Percentiles rank a stretch among this genome's conserved stretches.
These are phyloP conservation scores for Globisporangium mamillatum DNA, from an alignment of 352 stramenopile species.

Conservation along the genomic window DNA sequence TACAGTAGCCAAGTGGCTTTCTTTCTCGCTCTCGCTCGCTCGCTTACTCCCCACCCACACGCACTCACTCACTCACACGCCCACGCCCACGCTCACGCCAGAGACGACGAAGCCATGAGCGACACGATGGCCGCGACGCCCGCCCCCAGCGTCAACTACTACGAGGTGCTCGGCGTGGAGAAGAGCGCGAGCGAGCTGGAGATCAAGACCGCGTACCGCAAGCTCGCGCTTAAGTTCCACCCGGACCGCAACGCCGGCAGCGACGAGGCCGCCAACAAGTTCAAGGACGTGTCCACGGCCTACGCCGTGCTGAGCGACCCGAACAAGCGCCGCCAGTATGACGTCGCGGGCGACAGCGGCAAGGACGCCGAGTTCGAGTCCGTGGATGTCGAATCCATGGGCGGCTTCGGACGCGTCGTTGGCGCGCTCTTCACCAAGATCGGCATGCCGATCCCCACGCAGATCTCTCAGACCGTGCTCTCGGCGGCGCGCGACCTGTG, in stretches of 20 bases:
- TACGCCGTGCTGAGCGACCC: slow-evolving; percentile 85
- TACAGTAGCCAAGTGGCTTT: not conserved
- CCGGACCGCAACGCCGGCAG: slow-evolving; percentile 85
- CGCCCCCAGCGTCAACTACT: slow-evolving; percentile 71
- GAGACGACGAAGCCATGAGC: slow-evolving; percentile 34
- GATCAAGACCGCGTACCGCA: slow-evolving; percentile 89
- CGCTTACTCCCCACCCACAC: no score
- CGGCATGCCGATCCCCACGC: slow-evolving; percentile 84
- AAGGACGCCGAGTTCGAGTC: slow-evolving; percentile 81
- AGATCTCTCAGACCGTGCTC: slow-evolving; percentile 84
- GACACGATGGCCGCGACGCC: slow-evolving; percentile 49
- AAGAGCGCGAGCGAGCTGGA: slow-evolving; percentile 86
- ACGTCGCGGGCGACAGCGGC: slow-evolving; percentile 66
- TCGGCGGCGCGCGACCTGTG: slow-evolving; percentile 74
- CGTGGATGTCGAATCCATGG: slow-evolving; percentile 84
- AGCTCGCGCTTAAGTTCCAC: slow-evolving; percentile 89
- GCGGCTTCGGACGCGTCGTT: slow-evolving; percentile 76
- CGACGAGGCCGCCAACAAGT: slow-evolving; percentile 73
- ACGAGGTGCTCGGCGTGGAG: slow-evolving; percentile 87
- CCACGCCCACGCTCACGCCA: not conserved
- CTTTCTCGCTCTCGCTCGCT: not conserved
- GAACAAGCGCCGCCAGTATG: slow-evolving; percentile 87
- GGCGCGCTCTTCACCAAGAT: slow-evolving; percentile 89
- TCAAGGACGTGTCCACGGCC: slow-evolving; percentile 83
- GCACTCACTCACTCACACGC: not conserved